Evolutionary conservation across 2,329 filamentous ascomycete genomes (phyloP).

Genomic region (Penicillium hordei): DNA sequence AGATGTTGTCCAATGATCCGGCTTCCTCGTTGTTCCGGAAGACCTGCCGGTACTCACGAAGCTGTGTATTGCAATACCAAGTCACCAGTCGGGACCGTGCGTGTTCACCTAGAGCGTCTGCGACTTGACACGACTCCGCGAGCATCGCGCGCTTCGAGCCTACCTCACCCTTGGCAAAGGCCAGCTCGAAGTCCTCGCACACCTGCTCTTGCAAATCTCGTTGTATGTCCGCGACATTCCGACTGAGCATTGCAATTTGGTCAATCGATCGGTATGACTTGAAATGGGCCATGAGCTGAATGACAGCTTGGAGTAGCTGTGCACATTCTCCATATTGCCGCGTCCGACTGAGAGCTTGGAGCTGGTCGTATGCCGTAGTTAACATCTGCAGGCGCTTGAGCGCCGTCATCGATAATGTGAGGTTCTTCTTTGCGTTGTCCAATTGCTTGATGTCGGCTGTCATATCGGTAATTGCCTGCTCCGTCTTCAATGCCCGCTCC

Average conservation of each 20-base stretch:
- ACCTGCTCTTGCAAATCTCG: slow-evolving; percentile 91
- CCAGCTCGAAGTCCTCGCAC: slow-evolving; percentile 98
- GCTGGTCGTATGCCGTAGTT: slow-evolving; percentile 97
- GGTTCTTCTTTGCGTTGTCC: slow-evolving; percentile 93
- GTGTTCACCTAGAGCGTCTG: slow-evolving; percentile 89
- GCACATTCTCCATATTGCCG: slow-evolving; percentile 94
- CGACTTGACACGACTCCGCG: slow-evolving; percentile 84
- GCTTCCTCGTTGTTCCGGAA: slow-evolving; percentile 97
- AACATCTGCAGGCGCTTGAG: slow-evolving; percentile 97
- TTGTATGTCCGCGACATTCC: slow-evolving; percentile 91
- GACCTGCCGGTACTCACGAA: slow-evolving; percentile 92
- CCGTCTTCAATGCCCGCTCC: slow-evolving; percentile 83
- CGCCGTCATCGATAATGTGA: slow-evolving; percentile 96
- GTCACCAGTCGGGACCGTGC: slow-evolving; percentile 79
- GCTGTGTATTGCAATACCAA: slow-evolving; percentile 97
- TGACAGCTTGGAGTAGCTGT: slow-evolving; percentile 86
- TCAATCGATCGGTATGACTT: slow-evolving; percentile 97
- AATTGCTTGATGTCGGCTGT: slow-evolving; percentile 97
- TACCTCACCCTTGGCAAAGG: slow-evolving; percentile 86
- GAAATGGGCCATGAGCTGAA: slow-evolving; percentile 98
- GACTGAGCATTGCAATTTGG: slow-evolving; percentile 89
- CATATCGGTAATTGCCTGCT: slow-evolving; percentile 96
- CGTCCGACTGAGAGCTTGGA: slow-evolving; percentile 76
- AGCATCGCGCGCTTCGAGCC: slow-evolving; percentile 67
- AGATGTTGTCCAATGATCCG: slow-evolving; percentile 93